Percentiles rank a stretch among this genome's conserved stretches.
These are phyloP conservation scores for Haplosporangium sp. DNA, from an alignment of 371 early-diverging fungal genomes.

Conservation along the genomic window DNA sequence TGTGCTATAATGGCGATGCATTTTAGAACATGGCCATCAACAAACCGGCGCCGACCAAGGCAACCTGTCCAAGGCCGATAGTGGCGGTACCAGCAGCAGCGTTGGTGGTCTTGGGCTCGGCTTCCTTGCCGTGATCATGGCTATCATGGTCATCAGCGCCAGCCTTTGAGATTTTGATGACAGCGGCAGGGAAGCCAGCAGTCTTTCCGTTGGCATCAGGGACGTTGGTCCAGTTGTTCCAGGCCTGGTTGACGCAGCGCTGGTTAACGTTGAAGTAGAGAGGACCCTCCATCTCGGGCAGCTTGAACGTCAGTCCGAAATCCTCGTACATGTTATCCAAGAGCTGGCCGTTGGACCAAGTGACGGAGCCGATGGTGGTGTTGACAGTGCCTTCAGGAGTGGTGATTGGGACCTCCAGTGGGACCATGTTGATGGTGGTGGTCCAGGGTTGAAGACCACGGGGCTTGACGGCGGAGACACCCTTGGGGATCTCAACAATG, in stretches of 20 bases:
- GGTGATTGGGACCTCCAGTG: slow-evolving; percentile 38
- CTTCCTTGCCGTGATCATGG: slow-evolving; percentile 2
- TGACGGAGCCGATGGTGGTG: slow-evolving; percentile 51
- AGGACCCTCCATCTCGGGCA: slow-evolving; percentile 37
- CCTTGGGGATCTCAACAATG: slow-evolving; percentile 52
- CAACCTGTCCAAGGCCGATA: slow-evolving; percentile 18
- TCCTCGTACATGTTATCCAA: slow-evolving; percentile 51
- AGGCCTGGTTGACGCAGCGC: slow-evolving; percentile 46
- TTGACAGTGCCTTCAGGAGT: slow-evolving; percentile 46
- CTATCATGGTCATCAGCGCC: slow-evolving; percentile 9
- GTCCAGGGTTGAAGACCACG: slow-evolving; percentile 33
- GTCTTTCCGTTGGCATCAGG: slow-evolving; percentile 48
- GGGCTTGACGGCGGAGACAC: slow-evolving; percentile 50
- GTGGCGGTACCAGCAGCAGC: slow-evolving; percentile 10
- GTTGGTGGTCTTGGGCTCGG: neutral
- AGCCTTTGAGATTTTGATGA: slow-evolving; percentile 32
- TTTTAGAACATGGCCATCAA: slow-evolving; percentile 37
- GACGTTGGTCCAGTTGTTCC: slow-evolving; percentile 53
- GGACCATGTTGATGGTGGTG: slow-evolving; percentile 48
- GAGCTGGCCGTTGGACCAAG: slow-evolving; percentile 40
- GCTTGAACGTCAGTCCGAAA: slow-evolving; percentile 53
- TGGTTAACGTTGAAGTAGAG: slow-evolving; percentile 53
- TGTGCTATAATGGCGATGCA: no score
- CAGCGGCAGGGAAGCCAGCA: slow-evolving; percentile 45
- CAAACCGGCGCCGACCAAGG: slow-evolving; percentile 28